Base-by-base conservation (phyloP, 2,329 filamentous ascomycete genomes). In the Aspergillus sp. region DNA sequence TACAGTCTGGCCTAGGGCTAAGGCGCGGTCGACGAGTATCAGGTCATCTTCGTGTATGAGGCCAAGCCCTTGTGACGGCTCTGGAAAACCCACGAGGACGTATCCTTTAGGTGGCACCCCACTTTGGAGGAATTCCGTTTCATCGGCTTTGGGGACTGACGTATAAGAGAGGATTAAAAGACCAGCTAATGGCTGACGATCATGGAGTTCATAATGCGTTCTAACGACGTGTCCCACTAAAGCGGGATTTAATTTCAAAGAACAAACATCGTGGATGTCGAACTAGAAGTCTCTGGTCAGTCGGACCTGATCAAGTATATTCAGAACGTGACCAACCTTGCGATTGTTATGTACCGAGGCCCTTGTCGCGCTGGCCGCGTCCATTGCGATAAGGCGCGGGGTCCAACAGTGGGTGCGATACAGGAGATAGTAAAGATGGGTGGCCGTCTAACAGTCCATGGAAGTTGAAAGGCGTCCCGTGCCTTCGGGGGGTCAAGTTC, bases 1-100 rank as follows among this genome's bases (percentile, higher is more conserved):
- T 47, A 84, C 81, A 11, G 78, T 69, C 58, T 83, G 79, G 22
- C 82, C 82, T 14, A 83, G 75, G 45, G 76, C 72, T 13, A 84
- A 66, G 1, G 72, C 68, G n/a, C 82, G 76, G 64, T 83, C 80
- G 26, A 84, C 65, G 19, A 84, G 68, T 14, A 71, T 67, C 41
- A 84, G 68, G 20, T 76, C 72, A 10, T 73, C 66, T 57, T 76
- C 75, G 30, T 67, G 62, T 10, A 75, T 56, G 32, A 76, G 62
- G 59, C 71, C 62, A 67, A 57, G 75, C 60, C 78, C 79, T 74
- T 62, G 56, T 1, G 60, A 60, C 11, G 65, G 61, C 10, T 69
- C 62, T 5, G 60, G 57, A 45, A 73, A 74, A 13, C 70, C 68
- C 10, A 83, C 73, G 22, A 80, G 73, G 8, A 81, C 76, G 40